These are phyloP conservation scores for Plectosphaerella sp. DNA, from an alignment of 2,329 filamentous ascomycete genomes.

Conservation along the genomic window DNA sequence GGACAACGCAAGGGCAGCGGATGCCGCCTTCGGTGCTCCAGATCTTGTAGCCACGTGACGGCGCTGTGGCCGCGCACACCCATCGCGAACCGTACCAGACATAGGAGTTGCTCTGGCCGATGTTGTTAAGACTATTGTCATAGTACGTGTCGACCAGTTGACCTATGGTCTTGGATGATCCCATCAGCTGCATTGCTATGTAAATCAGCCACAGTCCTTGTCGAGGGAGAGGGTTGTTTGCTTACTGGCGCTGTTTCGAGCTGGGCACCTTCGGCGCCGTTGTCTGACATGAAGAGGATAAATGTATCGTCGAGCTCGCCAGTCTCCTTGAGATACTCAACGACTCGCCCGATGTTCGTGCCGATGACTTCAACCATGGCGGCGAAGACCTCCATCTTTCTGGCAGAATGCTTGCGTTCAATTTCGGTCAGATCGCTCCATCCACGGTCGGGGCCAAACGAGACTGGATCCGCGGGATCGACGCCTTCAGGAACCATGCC, in stretches of 20 bases:
- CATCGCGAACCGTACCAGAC: slow-evolving; percentile 48
- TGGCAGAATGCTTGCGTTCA: slow-evolving; percentile 16
- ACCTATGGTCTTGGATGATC: slow-evolving; percentile 1
- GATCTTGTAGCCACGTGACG: slow-evolving; percentile 23
- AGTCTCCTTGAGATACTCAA: slow-evolving; percentile 43
- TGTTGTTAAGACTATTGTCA: slow-evolving; percentile 42
- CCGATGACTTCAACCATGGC: slow-evolving; percentile 56
- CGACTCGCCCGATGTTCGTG: slow-evolving; percentile 44
- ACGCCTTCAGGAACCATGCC: no score
- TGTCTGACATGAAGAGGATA: slow-evolving; percentile 51
- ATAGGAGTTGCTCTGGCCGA: slow-evolving; percentile 45
- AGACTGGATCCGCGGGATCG: no score
- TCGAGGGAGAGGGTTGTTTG: no score
- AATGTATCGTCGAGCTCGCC: slow-evolving; percentile 49
- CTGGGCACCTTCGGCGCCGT: slow-evolving; percentile 26
- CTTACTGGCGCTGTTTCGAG: slow-evolving; percentile 5
- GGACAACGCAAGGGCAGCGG: slow-evolving; percentile 42
- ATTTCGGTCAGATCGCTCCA: slow-evolving; percentile 3
- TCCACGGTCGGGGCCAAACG: no score
- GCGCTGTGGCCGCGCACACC: slow-evolving; percentile 32
- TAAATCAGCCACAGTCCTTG: no score
- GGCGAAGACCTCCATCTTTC: slow-evolving; percentile 42
- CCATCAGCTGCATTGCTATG: slow-evolving; percentile 2
- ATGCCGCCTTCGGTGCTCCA: slow-evolving; percentile 40
- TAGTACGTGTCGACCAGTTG: slow-evolving; percentile 47